phyloP scores from a whole-genome alignment of 345 rosid genomes.

The Physaria fendleri region DNA sequence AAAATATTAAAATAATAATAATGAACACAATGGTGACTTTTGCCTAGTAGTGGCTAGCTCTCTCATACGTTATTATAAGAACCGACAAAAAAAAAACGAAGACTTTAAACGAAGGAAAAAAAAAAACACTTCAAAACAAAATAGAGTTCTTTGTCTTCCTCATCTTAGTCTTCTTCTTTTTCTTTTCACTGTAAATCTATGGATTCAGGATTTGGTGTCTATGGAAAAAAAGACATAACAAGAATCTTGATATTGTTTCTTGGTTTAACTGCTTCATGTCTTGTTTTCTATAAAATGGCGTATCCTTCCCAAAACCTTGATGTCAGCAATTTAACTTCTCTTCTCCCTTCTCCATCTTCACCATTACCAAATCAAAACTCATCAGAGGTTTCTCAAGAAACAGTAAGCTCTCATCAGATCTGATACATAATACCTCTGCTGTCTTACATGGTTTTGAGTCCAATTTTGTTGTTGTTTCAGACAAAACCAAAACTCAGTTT shows the following conservation, averaged over 20 bases:
- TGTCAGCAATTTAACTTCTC: slow-evolving; percentile 9
- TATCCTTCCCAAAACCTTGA: slow-evolving; percentile 23
- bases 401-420: slow-evolving; percentile 20
- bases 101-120: background rate
- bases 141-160: slow-evolving; percentile 20
- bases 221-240: slow-evolving; percentile 20
- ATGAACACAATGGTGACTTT: slow-evolving; percentile 14
- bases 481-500: slow-evolving; percentile 10
- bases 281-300: slow-evolving; percentile 25
- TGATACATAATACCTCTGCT: background rate
- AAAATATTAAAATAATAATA: background rate
- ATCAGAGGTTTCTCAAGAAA: slow-evolving; percentile 3
- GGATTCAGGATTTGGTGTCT: slow-evolving; percentile 5
- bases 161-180: slow-evolving; percentile 17
- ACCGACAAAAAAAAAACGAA: slow-evolving; percentile 23
- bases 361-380: slow-evolving; percentile 5
- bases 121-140: background rate
- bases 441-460: background rate
- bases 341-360: slow-evolving; percentile 13
- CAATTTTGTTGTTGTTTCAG: slow-evolving; percentile 13
- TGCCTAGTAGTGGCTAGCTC: too few species aligned
- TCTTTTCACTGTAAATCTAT: slow-evolving; percentile 13
- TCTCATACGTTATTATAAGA: slow-evolving; percentile 17
- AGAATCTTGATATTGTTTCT: slow-evolving; percentile 30
- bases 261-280: slow-evolving; percentile 29